Evolutionary conservation across 2,329 filamentous ascomycete species (phyloP).

Genomic region (Diplodia seriata): DNA sequence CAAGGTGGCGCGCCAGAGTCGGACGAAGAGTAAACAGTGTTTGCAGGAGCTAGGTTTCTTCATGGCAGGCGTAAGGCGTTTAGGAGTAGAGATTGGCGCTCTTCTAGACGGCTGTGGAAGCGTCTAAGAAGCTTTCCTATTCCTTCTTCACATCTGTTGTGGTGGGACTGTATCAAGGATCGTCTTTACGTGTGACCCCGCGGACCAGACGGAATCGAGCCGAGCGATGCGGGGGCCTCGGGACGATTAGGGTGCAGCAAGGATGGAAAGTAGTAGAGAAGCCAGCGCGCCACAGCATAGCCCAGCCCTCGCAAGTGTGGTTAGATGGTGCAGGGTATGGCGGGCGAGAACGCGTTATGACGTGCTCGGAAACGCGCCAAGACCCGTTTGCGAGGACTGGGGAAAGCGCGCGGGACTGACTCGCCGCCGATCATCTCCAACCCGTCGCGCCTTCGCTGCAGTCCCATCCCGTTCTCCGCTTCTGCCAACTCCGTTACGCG

Average conservation of each 20-base stretch:
- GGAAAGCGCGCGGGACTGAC: slow-evolving; percentile 10
- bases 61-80: slow-evolving; percentile 28
- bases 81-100: neutral
- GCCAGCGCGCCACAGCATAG: neutral
- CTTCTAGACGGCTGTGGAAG: neutral
- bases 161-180: neutral
- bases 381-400: slow-evolving; percentile 15
- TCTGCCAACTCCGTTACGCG: slow-evolving; percentile 20
- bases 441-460: slow-evolving; percentile 13
- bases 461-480: slow-evolving; percentile 20
- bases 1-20: slow-evolving; percentile 15
- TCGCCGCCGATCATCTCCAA: slow-evolving; percentile 28
- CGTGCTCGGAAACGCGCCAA: slow-evolving; percentile 18
- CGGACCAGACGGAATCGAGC: neutral
- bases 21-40: slow-evolving; percentile 11
- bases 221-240: slow-evolving; percentile 1
- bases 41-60: neutral
- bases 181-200: neutral
- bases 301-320: neutral
- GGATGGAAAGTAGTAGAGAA: neutral
- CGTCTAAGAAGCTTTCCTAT: neutral
- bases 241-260: neutral
- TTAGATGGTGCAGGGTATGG: neutral
- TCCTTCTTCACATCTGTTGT: neutral
- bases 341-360: slow-evolving; percentile 9